These are phyloP conservation scores for Ampelomyces quisqualis DNA, from an alignment of 2,329 filamentous ascomycete genomes.

Conservation along the genomic window DNA sequence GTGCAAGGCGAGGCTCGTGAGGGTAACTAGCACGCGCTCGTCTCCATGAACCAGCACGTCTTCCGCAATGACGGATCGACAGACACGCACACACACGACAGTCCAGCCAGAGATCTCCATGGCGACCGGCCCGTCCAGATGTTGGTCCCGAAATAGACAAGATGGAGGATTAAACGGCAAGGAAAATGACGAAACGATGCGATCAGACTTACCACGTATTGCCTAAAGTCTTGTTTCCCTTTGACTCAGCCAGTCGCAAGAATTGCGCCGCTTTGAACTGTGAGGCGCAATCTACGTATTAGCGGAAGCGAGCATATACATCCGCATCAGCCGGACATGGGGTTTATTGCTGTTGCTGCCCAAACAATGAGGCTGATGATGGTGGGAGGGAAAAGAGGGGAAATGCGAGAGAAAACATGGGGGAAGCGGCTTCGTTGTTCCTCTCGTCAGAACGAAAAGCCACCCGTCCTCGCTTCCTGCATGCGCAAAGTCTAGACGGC, in stretches of 20 bases:
- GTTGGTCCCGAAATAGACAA: conserved; percentile 6
- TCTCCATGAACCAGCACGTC: not conserved
- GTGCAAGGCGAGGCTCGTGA: not conserved
- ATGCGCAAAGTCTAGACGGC: no score
- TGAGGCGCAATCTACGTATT: conserved; percentile 46
- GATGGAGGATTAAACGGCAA: not conserved
- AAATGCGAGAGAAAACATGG: no score
- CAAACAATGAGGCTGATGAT: conserved; percentile 45
- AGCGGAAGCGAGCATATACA: no score
- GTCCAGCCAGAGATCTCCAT: conserved; percentile 20
- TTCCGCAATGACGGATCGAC: conserved; percentile 7
- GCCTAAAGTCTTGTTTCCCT: conserved; percentile 84
- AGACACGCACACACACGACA: no score
- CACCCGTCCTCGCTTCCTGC: no score
- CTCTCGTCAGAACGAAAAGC: no score
- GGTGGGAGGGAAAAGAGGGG: no score
- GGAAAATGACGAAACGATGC: conserved; percentile 6
- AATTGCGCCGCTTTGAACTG: conserved; percentile 84
- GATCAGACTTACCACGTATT: conserved; percentile 76
- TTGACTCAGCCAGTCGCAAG: conserved; percentile 85
- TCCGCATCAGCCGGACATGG: conserved; percentile 23
- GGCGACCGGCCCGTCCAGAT: conserved; percentile 8
- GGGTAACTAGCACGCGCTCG: conserved; percentile 1
- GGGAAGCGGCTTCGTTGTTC: no score
- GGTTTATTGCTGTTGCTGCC: conserved; percentile 34